Base-by-base conservation (phyloP, 768 basidiomycete genomes). In the Phanerochaete carnosa region DNA sequence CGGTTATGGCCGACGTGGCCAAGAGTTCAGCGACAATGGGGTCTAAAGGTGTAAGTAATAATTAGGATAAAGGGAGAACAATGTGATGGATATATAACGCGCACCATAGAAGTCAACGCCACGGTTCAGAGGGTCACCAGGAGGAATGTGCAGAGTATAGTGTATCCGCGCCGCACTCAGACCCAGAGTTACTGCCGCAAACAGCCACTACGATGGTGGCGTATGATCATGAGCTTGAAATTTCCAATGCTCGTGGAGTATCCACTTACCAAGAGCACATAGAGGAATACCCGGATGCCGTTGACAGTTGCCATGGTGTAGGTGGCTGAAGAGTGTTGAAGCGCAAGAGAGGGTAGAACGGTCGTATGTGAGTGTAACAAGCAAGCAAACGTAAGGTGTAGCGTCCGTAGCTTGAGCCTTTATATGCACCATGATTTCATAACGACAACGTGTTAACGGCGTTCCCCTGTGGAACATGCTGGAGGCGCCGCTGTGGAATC, bases 21-120 rank as follows among this genome's bases (percentile, higher is more conserved):
- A 92, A 72, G 13, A 92, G 76, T 67, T 92, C 90, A 1, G 80
- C 85, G 29, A 90, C 80, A 54, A 90, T 80, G 8, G 86, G 88
- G 65, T 92, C 90, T 89, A 60, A 26, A n/a, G 26, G 29, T 51
- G 26, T 28, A 7, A 28, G 50, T 8, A 7, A 3, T 47, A 9
- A 2, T 15, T 22, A 47, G 46, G 15, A 7, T 35, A 7, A 35
- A 35, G 7, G 33, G 33, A 7, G 15, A 7, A 35, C 33, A 7
- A 35, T 35, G 15, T 35, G 8, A 12, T 50, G 8, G 30, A 13
- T 4, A 35, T 19, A 35, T 11, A n/a, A 30, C 6, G 49, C 49
- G 25, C 65, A 87, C 88, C 87, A 72, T 88, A 87, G 73, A 87
- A 91, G 58, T 70, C 64, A 25, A 69, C 65, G 12, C 86, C 85